Evolutionary conservation across 441 rosid species (phyloP).

Genomic region (Erodium moschatum): DNA sequence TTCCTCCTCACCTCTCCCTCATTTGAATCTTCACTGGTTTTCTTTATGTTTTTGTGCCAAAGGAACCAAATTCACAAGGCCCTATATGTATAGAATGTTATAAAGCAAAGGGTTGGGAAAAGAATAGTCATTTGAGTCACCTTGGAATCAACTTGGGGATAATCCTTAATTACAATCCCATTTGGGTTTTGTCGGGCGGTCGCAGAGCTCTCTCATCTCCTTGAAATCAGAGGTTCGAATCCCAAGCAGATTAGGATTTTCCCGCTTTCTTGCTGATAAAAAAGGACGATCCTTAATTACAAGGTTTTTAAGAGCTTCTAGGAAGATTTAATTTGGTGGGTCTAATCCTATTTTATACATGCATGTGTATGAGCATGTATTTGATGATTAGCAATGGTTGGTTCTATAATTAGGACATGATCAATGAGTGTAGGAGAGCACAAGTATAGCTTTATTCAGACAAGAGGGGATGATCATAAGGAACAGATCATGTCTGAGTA

Average conservation of each 20-base stretch:
- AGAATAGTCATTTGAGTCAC: constrained; percentile 18
- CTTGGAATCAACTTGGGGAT: constrained; percentile 21
- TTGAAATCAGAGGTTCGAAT: no score
- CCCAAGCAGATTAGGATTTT: no score
- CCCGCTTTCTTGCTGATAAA: no score
- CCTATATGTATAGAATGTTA: constrained; percentile 9
- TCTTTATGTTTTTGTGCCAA: constrained; percentile 19
- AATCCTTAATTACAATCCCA: constrained; percentile 15
- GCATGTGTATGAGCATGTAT: background rate
- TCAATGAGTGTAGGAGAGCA: background rate
- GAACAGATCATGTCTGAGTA: background rate
- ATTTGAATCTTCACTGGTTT: constrained; percentile 1
- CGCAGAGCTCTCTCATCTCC: no score
- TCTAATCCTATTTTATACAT: background rate
- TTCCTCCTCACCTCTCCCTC: constrained; percentile 29
- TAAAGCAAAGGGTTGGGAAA: constrained; percentile 8
- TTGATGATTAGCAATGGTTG: constrained; percentile 7
- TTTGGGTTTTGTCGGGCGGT: no score
- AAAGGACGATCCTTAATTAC: constrained; percentile 21
- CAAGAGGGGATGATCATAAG: background rate
- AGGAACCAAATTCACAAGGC: constrained; percentile 22
- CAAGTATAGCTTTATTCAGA: background rate
- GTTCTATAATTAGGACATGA: constrained; percentile 14
- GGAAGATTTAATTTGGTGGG: constrained; percentile 8
- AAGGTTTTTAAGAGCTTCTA: background rate